phyloP scores from a whole-genome alignment of 2,329 filamentous ascomycete species.

The Bipolaris zeicola region DNA sequence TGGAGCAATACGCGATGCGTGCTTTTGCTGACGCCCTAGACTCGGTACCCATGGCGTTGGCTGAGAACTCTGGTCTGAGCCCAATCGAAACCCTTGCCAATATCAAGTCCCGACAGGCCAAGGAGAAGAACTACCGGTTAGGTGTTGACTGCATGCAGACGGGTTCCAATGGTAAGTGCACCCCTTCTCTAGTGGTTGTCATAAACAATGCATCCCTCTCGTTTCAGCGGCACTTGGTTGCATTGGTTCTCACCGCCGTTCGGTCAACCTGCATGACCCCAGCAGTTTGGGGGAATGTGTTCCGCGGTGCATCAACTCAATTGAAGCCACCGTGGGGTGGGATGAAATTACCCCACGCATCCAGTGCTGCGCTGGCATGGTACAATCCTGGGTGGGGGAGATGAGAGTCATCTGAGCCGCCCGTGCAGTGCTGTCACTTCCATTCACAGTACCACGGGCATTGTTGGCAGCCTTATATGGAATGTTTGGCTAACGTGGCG shows the following conservation, averaged over 20 bases:
- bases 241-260: slow-evolving; percentile 25
- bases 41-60: slow-evolving; percentile 89
- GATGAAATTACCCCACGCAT: slow-evolving; percentile 27
- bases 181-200: slow-evolving; percentile 9
- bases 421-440: slow-evolving; percentile 14
- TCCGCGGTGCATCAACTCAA: slow-evolving; percentile 24
- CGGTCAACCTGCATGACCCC: slow-evolving; percentile 12
- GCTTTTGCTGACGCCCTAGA: slow-evolving; percentile 96
- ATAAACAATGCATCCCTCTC: slow-evolving; percentile 1
- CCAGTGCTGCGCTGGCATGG: slow-evolving; percentile 20
- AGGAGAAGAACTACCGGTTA: slow-evolving; percentile 76
- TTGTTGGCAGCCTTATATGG: slow-evolving; percentile 15
- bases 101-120: slow-evolving; percentile 96
- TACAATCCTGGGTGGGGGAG: slow-evolving; percentile 18
- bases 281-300: slow-evolving; percentile 17
- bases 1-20: slow-evolving; percentile 99
- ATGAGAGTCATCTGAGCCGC: slow-evolving; percentile 15
- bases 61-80: slow-evolving; percentile 95
- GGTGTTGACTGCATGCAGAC: slow-evolving; percentile 98
- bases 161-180: slow-evolving; percentile 75
- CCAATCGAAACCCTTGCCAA: slow-evolving; percentile 93
- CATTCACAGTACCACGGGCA: slow-evolving; percentile 6
- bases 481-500: slow-evolving; percentile 32
- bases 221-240: slow-evolving; percentile 10
- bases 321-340: slow-evolving; percentile 29